Evolutionary conservation across 495 filamentous ascomycete genomes (phyloP), one percentile per base, ranked within the genome.

Genomic region (Penicillium riverlandense): DNA sequence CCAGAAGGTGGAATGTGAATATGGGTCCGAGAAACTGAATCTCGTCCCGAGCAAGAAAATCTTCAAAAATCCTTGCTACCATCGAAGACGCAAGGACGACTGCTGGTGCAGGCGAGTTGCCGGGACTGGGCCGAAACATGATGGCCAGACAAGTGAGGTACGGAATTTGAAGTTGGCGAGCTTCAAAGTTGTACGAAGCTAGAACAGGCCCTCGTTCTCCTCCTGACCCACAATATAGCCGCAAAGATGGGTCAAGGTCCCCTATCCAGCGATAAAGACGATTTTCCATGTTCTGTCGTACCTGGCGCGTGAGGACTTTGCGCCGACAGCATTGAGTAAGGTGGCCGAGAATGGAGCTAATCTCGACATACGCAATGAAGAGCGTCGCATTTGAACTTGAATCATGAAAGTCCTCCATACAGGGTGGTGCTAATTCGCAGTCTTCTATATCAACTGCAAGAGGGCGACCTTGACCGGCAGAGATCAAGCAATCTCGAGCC

Each of bases 401-500:
- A 43, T 54, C 51, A 6, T 41, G 32, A 37, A 60, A 59, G 27
- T 59, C 56, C 2, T 54, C 53, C 1, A 40, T 14, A 29, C 41
- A 52, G 1, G 50, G 50, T 7, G 54, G 53, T 32, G 45, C 48
- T 6, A 59, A 9, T 14, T 59, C 56, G 13, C 56, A 51, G 13
- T 59, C 56, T 10, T 47, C 45, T 14, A 57, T 38, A 33, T 54
- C 37, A 11, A 57, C 53, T 30, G 53, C 53, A 11, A 56, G 45
- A 14, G 56, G 56, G 1, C 56, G 50, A 8, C 56, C 56, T 33
- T 59, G 56, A 14, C 56, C 56, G 11, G 56, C 56, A 4, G 56
- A 59, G 13, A 59, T 54, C 13, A 57, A 47, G 29, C 57, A 60
- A 28, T 57, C 57, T 46, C 57, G 41, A 30, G 57, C 57, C 57